phyloP scores from a whole-genome alignment of 208 protist genomes.

The Acanthamoeba royreba region DNA sequence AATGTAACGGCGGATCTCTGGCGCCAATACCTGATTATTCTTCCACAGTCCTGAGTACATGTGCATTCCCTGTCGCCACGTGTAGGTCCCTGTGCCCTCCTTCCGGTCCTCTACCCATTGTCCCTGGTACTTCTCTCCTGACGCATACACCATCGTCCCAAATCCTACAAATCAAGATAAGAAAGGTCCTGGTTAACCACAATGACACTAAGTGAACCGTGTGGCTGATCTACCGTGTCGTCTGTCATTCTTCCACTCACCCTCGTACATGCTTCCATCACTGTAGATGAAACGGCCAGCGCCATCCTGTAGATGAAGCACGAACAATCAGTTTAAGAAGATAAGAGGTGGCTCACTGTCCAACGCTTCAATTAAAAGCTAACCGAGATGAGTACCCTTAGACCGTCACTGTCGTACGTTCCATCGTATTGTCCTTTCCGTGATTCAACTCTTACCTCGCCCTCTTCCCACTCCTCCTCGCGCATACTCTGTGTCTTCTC shows the following conservation, averaged over 20 bases:
- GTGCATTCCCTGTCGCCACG: not conserved
- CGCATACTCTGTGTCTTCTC: not conserved
- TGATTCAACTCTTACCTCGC: not conserved
- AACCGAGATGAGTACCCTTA: not conserved
- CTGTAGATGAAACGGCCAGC: not conserved
- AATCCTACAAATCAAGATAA: not conserved
- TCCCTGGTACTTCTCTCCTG: constrained; percentile 27
- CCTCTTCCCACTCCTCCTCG: not conserved
- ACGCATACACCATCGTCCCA: not conserved
- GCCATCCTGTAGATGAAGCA: not conserved
- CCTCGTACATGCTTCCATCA: not conserved
- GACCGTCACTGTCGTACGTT: not conserved
- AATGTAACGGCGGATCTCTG: too few relatives aligned
- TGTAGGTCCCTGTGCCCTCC: not conserved
- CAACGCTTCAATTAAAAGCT: too few relatives aligned
- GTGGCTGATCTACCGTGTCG: not conserved
- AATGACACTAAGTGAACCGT: not conserved
- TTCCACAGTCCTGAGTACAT: constrained; percentile 7
- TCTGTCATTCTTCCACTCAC: constrained; percentile 19
- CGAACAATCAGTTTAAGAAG: too few relatives aligned
- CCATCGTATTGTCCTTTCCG: not conserved
- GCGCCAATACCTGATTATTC: not conserved
- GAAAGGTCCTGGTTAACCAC: not conserved
- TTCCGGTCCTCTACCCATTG: constrained; percentile 31
- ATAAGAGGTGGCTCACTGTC: too few relatives aligned